Base-by-base conservation (phyloP, 306 rosid species). In the Hippophae gyantsensis region DNA sequence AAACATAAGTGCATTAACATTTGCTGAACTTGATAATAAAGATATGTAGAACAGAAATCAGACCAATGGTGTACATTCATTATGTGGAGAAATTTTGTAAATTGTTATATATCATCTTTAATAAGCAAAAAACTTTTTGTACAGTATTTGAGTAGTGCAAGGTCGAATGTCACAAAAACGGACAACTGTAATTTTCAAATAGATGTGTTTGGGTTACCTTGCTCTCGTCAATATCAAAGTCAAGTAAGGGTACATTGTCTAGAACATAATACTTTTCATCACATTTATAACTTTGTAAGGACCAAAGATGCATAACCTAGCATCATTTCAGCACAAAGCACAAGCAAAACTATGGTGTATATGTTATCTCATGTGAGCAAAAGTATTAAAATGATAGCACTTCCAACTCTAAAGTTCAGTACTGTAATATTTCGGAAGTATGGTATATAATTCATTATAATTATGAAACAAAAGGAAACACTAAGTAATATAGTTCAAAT, bases 151-250 rank as follows among this genome's bases (percentile, higher is more conserved):
- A 44, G 5, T 13, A 38, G 43, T 59, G 52, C 26, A 64, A 14
- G 48, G 65, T 57, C 51, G 49, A 52, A 48, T 57, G 25, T n/a
- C 52, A 42, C 50, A 57, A 26, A 42, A 3, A 61, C 32, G 40
- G 42, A 54, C 64, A 65, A 57, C 67, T 47, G 61, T 7, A 61
- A 57, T 45, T 12, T 40, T 43, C 57, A 49, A 49, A 49, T n/a
- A 12, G 18, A 13, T 25, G 52, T 66, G 8, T 50, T 56, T 13
- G 9, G 61, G 60, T 75, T 52, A 90, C 98, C 98, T 89, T 89
- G 79, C 79, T 72, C 76, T 84, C 95, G 18, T 89, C 97, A 80
- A 89, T 86, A 80, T 86, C 97, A 62, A 86, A 89, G 75, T 89
- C 97, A 62, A 81, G 48, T 45, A 86, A 67, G 54, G 86, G 67